Evolutionary conservation across 768 basidiomycete species (phyloP).

Genomic region (Termitomyces sp.): DNA sequence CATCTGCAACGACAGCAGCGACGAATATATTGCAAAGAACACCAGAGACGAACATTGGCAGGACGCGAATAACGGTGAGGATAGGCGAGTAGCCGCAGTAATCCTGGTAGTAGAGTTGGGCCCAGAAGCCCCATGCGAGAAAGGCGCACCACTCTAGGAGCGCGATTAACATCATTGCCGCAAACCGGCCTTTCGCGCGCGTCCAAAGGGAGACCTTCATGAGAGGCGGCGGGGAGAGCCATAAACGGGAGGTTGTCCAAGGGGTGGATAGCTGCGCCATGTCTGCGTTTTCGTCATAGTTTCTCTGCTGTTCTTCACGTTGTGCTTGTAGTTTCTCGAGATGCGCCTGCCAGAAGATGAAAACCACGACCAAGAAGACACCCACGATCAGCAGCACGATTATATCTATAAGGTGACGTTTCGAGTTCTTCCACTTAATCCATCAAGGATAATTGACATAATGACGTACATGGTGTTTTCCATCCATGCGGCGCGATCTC

Average conservation of each 20-base stretch:
- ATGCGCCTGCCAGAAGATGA: constrained; percentile 58
- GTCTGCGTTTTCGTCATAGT: not conserved
- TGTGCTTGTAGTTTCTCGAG: constrained; percentile 34
- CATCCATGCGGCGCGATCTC: constrained; percentile 53
- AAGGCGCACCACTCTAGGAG: constrained; percentile 58
- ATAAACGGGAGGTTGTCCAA: constrained; percentile 1
- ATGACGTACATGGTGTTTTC: constrained; percentile 32
- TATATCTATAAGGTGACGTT: constrained; percentile 42
- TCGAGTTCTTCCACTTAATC: not conserved
- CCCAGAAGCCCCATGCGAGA: constrained; percentile 40
- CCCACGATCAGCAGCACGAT: constrained; percentile 60
- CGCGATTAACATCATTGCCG: constrained; percentile 50
- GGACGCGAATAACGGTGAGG: constrained; percentile 54
- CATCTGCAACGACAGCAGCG: constrained; percentile 48
- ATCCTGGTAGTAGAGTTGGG: constrained; percentile 63
- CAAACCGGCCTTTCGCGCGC: constrained; percentile 51
- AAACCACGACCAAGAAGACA: constrained; percentile 43
- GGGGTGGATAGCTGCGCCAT: not conserved
- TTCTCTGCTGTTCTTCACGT: not conserved
- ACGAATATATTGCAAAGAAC: constrained; percentile 60
- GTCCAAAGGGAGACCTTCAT: constrained; percentile 58
- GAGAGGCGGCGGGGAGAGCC: constrained; percentile 45
- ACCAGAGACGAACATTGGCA: constrained; percentile 71
- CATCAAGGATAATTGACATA: not conserved
- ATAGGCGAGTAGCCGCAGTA: constrained; percentile 52